Evolutionary conservation across 1,284 basidiomycete species (phyloP).

Genomic region (Cerioporus squamosus): DNA sequence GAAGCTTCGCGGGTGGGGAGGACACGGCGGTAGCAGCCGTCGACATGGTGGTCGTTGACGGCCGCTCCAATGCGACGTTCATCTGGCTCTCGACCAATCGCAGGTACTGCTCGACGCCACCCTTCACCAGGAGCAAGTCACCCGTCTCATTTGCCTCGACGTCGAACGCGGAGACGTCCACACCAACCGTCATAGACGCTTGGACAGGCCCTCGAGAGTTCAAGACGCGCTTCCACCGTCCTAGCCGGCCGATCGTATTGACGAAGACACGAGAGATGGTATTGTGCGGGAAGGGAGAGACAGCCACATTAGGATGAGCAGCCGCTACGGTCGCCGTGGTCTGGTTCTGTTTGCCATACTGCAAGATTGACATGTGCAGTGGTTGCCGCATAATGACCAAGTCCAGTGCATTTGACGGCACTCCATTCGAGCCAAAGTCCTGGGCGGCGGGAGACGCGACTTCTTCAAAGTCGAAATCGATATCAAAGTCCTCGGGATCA

Average conservation of each 20-base stretch:
- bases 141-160: conserved; percentile 61
- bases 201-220: conserved; percentile 53
- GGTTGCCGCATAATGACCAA: conserved; percentile 43
- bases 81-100: conserved; percentile 54
- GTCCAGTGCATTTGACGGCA: conserved; percentile 28
- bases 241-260: conserved; percentile 80
- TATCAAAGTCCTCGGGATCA: conserved; percentile 67
- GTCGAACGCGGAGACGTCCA: conserved; percentile 70
- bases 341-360: conserved; percentile 44
- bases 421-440: conserved; percentile 20
- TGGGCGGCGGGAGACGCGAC: conserved; percentile 13
- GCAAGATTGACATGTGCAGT: conserved; percentile 47
- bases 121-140: conserved; percentile 61
- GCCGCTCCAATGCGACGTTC: conserved; percentile 10
- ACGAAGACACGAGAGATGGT: conserved; percentile 77
- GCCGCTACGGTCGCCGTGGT: conserved; percentile 25
- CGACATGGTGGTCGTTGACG: conserved; percentile 11
- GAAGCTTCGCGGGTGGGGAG: conserved; percentile 14
- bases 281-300: conserved; percentile 62
- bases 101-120: conserved; percentile 69
- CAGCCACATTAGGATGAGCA: conserved; percentile 43
- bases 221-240: conserved; percentile 80
- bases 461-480: conserved; percentile 70
- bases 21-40: conserved; percentile 10
- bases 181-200: conserved; percentile 47